phyloP scores from a whole-genome alignment of 1,139 yeast genomes.

The Lipomyces yarrowii region DNA sequence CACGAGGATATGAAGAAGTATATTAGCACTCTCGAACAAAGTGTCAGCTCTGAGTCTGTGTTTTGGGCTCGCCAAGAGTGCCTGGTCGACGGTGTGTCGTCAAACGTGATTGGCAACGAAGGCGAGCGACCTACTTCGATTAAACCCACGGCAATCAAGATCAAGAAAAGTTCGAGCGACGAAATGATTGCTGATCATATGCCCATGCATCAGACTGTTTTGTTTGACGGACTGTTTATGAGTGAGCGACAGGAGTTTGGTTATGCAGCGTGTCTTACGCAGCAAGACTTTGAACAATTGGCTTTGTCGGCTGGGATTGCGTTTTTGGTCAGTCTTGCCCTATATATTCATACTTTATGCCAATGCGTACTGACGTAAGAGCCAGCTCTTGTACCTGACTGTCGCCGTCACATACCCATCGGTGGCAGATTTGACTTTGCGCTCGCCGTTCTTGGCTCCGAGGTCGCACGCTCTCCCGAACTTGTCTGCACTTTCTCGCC shows the following conservation, averaged over 20 bases:
- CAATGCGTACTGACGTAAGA: background rate
- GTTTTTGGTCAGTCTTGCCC: background rate
- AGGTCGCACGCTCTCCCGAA: slow-evolving; percentile 9
- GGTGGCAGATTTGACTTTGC: slow-evolving; percentile 8
- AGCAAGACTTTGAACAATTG: slow-evolving; percentile 15
- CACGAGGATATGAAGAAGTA: background rate
- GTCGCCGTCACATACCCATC: slow-evolving; percentile 17
- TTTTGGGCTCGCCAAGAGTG: slow-evolving; percentile 3
- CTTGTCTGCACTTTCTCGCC: slow-evolving; percentile 14
- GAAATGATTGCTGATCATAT: background rate
- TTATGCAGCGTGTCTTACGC: slow-evolving; percentile 1
- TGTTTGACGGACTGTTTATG: background rate
- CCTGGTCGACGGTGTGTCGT: background rate
- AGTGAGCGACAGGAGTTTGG: background rate
- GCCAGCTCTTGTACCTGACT: slow-evolving; percentile 12
- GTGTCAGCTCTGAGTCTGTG: slow-evolving; percentile 5
- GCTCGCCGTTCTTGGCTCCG: slow-evolving; percentile 19
- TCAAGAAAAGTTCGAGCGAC: slow-evolving; percentile 1
- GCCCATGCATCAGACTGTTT: background rate
- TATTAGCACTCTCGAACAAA: slow-evolving; percentile 13
- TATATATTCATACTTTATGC: background rate
- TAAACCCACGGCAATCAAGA: background rate
- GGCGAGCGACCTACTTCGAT: background rate
- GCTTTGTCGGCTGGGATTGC: slow-evolving; percentile 14
- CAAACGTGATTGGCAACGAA: background rate